phyloP scores from a whole-genome alignment of 2,329 filamentous ascomycete genomes.

The Hymenoscyphus scutula region DNA sequence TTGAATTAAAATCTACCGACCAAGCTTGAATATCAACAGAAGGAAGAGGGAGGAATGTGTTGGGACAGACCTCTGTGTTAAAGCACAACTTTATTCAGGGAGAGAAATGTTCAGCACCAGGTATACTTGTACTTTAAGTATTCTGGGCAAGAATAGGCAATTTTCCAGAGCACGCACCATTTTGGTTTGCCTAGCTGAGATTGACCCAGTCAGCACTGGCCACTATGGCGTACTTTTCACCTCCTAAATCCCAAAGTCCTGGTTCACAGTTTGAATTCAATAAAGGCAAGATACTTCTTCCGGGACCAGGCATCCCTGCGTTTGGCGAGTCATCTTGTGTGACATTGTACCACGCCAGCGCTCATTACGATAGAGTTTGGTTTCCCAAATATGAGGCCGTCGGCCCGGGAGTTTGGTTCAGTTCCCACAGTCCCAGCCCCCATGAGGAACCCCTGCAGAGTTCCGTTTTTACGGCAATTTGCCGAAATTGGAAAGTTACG shows the following conservation, averaged over 20 bases:
- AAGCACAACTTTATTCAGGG: no score
- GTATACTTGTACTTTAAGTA: no score
- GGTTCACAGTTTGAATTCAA: background rate
- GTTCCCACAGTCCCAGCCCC: background rate
- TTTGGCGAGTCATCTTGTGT: background rate
- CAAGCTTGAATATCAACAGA: no score
- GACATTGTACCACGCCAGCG: background rate
- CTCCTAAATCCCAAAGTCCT: background rate
- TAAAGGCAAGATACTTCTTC: background rate
- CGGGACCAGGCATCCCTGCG: background rate
- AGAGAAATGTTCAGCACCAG: no score
- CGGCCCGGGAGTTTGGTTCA: background rate
- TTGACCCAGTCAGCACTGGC: no score
- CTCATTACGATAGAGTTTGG: slow-evolving; percentile 1
- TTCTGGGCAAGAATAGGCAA: background rate
- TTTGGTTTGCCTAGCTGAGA: no score
- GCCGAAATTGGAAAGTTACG: background rate
- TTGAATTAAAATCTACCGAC: no score
- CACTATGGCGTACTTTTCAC: background rate
- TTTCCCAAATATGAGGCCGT: background rate
- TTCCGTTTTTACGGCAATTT: background rate
- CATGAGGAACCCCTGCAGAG: background rate
- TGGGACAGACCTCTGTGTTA: no score
- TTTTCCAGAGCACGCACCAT: background rate
- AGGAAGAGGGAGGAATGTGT: no score